Evolutionary conservation across 352 stramenopile genomes (phyloP).

Genomic region (Phytophthora pluvialis): DNA sequence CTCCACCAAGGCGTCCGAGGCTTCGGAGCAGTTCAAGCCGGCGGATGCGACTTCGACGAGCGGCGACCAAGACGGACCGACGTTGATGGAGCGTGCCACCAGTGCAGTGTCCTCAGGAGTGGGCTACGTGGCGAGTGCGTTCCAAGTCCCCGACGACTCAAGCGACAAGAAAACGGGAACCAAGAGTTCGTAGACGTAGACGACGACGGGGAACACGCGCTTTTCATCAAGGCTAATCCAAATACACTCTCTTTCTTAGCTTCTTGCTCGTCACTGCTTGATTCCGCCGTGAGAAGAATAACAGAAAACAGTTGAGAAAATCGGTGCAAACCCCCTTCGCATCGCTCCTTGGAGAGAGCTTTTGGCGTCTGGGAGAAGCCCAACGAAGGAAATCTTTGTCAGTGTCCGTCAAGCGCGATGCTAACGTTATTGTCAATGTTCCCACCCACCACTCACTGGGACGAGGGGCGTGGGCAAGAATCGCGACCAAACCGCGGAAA

Average conservation of each 20-base stretch:
- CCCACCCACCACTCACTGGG: conserved; percentile 32
- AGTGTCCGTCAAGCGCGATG: conserved; percentile 10
- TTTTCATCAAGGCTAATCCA: too few species aligned
- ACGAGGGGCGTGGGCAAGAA: conserved; percentile 26
- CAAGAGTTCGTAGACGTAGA: conserved; percentile 17
- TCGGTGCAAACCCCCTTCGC: conserved; percentile 16
- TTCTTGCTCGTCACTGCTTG: neutral
- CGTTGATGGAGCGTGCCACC: conserved; percentile 37
- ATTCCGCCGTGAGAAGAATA: neutral
- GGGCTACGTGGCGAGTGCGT: conserved; percentile 23
- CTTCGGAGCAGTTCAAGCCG: conserved; percentile 20
- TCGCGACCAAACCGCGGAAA: conserved; percentile 23
- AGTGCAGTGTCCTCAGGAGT: conserved; percentile 20
- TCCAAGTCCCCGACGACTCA: conserved; percentile 11
- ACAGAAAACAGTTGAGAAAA: conserved; percentile 23
- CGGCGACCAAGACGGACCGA: conserved; percentile 15
- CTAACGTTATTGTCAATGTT: conserved; percentile 24
- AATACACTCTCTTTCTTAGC: too few species aligned
- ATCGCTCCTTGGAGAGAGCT: too few species aligned
- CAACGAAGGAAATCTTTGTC: conserved; percentile 11
- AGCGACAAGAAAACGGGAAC: conserved; percentile 9
- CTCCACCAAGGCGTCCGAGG: conserved; percentile 30
- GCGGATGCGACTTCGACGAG: conserved; percentile 10
- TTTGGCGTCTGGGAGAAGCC: conserved; percentile 8
- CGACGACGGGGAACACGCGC: too few species aligned